Base-by-base conservation (phyloP, 1,139 yeast species). In the Lipomyces yarrowii region DNA sequence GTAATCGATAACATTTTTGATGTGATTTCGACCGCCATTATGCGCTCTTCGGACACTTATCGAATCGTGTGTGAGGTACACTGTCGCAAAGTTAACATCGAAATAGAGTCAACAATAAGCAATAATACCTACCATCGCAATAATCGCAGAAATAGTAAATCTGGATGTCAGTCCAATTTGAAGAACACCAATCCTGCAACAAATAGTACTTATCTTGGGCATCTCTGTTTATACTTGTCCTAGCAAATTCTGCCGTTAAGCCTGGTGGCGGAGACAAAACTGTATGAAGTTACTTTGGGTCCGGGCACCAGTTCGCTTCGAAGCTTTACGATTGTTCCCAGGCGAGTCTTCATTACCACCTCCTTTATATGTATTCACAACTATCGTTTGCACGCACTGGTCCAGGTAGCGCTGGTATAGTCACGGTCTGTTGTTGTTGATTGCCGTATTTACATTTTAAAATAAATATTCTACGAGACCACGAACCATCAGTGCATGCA, bases 61-160 rank as follows among this genome's bases (percentile, higher is more conserved):
- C 39, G 96, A 89, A 77, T 91, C 97, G 75, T 92, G 98, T 1
- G 97, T 92, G 68, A 92, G 81, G 73, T 89, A 89, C 32, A 93
- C 82, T 72, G 62, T 32, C 33, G 2, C 26, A 13, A 8, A 10
- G 30, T 56, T 52, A 32, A 39, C 6, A 59, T 66, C 60, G 57
- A 65, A 53, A 39, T 54, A 37, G 10, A 18, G 21, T 23, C 18
- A 8, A 26, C 18, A 35, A n/a, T 8, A 54, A 21, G 21, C 13
- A 46, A 15, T 6, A 26, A 56, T 32, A 71, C 80, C 60, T 69
- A 77, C 81, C 86, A 77, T 87, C 88, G 76, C 98, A 92, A 75
- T 91, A 92, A 73, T 90, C 96, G 78, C 98, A 92, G 78, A 88
- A 90, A 77, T 88, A 89, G 72, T 71, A 65, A 62, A 62, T 56